These are phyloP conservation scores for Hymenoscyphus albidus DNA, from an alignment of 2,329 filamentous ascomycete species.

Conservation along the genomic window DNA sequence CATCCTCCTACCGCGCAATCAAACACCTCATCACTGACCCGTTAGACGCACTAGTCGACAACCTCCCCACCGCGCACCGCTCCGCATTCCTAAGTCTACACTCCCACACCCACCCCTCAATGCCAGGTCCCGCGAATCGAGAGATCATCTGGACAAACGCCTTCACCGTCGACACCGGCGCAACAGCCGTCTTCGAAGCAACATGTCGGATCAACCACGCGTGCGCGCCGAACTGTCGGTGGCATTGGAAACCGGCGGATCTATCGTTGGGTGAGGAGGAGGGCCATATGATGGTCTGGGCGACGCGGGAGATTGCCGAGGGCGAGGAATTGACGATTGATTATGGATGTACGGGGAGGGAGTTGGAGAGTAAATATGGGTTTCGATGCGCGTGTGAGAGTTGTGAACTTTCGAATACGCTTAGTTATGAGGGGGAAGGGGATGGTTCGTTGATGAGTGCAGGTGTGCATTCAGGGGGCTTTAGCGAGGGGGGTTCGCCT, in stretches of 20 bases:
- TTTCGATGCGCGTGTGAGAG: background rate
- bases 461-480: background rate
- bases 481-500: background rate
- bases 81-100: background rate
- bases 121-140: background rate
- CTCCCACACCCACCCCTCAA: background rate
- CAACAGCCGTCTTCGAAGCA: background rate
- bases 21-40: background rate
- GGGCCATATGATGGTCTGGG: background rate
- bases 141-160: background rate
- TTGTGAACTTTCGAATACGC: background rate
- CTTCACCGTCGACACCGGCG: background rate
- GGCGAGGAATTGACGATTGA: background rate
- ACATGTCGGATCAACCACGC: background rate
- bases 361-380: background rate
- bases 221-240: background rate
- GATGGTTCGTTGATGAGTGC: too few relatives aligned
- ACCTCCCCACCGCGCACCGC: background rate
- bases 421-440: background rate
- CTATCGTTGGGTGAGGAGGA: background rate
- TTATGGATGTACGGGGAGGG: background rate
- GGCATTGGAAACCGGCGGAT: background rate
- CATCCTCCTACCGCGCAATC: background rate
- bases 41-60: background rate
- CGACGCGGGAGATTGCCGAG: background rate